Conservation (phyloP, 148 eudicot genomes). For the Oxyria digyna region DNA sequence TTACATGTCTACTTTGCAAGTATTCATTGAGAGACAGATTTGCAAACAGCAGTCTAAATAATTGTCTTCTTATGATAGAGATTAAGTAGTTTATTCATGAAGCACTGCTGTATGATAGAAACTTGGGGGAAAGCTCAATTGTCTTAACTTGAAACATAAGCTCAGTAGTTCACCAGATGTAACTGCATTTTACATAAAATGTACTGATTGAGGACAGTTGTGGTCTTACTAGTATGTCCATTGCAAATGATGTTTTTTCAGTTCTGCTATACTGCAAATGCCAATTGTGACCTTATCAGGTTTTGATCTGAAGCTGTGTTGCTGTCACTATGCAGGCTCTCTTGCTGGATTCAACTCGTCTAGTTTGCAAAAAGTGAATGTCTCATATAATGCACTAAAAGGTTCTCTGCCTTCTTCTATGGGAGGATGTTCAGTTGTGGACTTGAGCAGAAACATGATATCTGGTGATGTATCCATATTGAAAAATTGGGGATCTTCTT, state of each 20-base stretch:
- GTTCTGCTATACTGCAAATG: not conserved
- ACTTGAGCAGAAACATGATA: conserved; percentile 46
- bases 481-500: conserved; percentile 35
- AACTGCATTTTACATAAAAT: not conserved
- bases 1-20: not conserved
- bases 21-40: not conserved
- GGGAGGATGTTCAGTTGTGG: conserved; percentile 41
- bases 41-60: not conserved
- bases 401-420: conserved; percentile 42
- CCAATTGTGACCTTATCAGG: not conserved
- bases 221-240: not conserved
- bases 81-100: not conserved
- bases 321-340: conserved; percentile 43
- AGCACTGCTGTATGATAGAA: not conserved
- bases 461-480: conserved; percentile 38
- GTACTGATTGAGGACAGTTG: not conserved
- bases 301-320: conserved; percentile 13
- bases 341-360: conserved; percentile 68
- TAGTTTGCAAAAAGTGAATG: conserved; percentile 40
- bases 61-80: not conserved
- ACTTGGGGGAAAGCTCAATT: not conserved
- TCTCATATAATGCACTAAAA: conserved; percentile 41
- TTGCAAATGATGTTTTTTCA: not conserved
- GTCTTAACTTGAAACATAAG: not conserved
- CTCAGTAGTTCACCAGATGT: not conserved